Evolutionary conservation across 805 yeast species (phyloP).

Genomic region (Sugiyamaella valdiviana): DNA sequence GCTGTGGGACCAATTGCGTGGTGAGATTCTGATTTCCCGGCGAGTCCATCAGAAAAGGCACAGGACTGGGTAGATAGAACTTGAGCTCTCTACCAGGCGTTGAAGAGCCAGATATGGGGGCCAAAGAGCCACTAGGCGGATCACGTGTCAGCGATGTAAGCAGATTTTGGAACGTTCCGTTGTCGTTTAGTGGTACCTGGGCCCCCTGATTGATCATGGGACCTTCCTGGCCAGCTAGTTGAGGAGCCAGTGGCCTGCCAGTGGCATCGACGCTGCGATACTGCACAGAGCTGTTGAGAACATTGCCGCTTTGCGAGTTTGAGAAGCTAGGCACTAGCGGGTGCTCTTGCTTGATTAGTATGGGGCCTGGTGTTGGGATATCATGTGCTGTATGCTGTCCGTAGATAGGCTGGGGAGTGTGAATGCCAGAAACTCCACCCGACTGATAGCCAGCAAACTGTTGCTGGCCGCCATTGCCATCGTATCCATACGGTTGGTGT

Average conservation of each 20-base stretch:
- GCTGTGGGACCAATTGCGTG: background rate
- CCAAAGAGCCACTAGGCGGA: background rate
- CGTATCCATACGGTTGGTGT: background rate
- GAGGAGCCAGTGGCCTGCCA: background rate
- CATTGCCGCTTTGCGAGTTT: background rate
- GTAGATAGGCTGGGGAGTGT: background rate
- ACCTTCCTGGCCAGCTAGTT: background rate
- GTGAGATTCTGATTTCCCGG: background rate
- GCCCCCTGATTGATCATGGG: background rate
- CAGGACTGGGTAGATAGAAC: conserved; percentile 4
- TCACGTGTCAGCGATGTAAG: background rate
- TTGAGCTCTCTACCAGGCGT: conserved; percentile 5
- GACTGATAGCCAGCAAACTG: background rate
- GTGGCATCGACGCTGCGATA: background rate
- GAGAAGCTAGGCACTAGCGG: background rate
- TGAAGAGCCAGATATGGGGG: conserved; percentile 1
- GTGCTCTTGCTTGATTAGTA: background rate
- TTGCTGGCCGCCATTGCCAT: background rate
- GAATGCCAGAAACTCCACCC: background rate
- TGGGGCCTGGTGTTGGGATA: background rate
- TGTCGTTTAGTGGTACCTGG: background rate
- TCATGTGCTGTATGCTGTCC: background rate
- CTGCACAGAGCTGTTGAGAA: background rate
- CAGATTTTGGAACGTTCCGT: background rate
- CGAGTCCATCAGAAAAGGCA: conserved; percentile 1